A percentile compares a stretch with the other conserved stretches of the same genome.
phyloP scores from a whole-genome alignment of 352 stramenopile species.

The Halophytophthora polymorphica region DNA sequence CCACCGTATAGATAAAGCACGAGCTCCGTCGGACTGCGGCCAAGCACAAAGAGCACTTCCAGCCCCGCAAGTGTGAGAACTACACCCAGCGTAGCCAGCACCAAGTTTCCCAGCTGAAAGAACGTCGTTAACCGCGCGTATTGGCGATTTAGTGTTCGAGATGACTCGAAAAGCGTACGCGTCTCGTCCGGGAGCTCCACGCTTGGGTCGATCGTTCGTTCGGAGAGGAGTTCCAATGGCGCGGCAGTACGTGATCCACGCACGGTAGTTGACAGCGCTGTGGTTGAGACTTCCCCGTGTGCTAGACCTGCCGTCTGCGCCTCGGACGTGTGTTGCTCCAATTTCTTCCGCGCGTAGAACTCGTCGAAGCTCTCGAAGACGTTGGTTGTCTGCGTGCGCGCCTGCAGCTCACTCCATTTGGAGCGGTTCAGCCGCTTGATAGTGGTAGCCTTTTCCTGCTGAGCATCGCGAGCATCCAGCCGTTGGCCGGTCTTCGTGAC shows the following conservation, averaged over 20 bases:
- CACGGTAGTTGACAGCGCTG: slow-evolving; percentile 5
- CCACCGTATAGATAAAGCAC: slow-evolving; percentile 50
- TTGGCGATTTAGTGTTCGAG: slow-evolving; percentile 22
- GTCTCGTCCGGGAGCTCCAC: slow-evolving; percentile 40
- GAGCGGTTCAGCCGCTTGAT: slow-evolving; percentile 57
- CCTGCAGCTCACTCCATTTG: slow-evolving; percentile 62
- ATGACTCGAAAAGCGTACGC: slow-evolving; percentile 47
- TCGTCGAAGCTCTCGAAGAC: slow-evolving; percentile 52
- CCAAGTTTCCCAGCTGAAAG: slow-evolving; percentile 31
- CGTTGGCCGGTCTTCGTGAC: slow-evolving; percentile 28
- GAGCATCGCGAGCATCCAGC: slow-evolving; percentile 30
- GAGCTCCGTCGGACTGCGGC: slow-evolving; percentile 47
- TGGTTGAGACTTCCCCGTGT: slow-evolving; percentile 14
- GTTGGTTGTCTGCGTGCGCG: slow-evolving; percentile 25
- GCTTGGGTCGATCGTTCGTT: slow-evolving; percentile 10
- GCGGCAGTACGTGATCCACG: slow-evolving; percentile 3
- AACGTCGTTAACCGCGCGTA: slow-evolving; percentile 30
- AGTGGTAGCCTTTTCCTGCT: slow-evolving; percentile 48
- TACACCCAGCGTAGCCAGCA: slow-evolving; percentile 34
- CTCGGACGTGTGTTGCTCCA: slow-evolving; percentile 20
- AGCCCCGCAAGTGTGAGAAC: slow-evolving; percentile 46
- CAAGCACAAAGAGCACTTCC: slow-evolving; percentile 50
- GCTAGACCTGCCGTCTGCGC: slow-evolving; percentile 8
- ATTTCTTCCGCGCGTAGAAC: slow-evolving; percentile 36
- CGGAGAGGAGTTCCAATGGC: background rate